Conservation (phyloP, 2,329 filamentous ascomycete genomes). For the Leptodontidium sp. region DNA sequence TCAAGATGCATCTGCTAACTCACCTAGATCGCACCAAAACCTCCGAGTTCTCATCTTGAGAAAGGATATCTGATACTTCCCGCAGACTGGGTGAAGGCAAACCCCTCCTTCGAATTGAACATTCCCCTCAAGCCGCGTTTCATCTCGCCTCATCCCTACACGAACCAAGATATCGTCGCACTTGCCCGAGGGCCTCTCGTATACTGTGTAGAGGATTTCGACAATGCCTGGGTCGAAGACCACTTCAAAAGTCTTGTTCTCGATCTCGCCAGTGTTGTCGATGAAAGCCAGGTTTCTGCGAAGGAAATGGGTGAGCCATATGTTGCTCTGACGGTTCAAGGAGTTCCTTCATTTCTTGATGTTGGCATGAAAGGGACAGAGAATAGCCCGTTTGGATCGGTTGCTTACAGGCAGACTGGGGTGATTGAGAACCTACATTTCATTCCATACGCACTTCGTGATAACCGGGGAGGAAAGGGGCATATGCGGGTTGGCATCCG, state of each 20-base stretch:
- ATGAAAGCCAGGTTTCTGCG: conserved; percentile 27
- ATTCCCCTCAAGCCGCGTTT: conserved; percentile 58
- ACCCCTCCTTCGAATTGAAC: conserved; percentile 54
- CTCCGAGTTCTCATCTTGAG: conserved; percentile 42
- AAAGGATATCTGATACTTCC: conserved; percentile 60
- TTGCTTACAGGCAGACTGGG: conserved; percentile 28
- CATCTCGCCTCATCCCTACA: conserved; percentile 62
- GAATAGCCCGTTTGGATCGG: conserved; percentile 18
- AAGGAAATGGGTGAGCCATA: conserved; percentile 35
- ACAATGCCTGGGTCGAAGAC: conserved; percentile 63
- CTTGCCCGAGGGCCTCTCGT: conserved; percentile 65
- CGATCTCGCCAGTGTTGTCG: conserved; percentile 31
- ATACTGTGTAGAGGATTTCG: conserved; percentile 67
- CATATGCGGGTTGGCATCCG: conserved; percentile 40
- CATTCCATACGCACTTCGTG: conserved; percentile 63
- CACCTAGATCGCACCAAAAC: conserved; percentile 17
- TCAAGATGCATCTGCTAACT: conserved; percentile 40
- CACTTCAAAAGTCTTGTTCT: conserved; percentile 56
- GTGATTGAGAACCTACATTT: conserved; percentile 53
- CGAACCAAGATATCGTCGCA: conserved; percentile 61
- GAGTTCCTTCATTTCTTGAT: conserved; percentile 33
- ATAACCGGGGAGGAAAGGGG: conserved; percentile 62
- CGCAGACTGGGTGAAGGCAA: conserved; percentile 49
- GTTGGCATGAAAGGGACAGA: conserved; percentile 11
- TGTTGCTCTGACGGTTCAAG: conserved; percentile 34